phyloP scores from a whole-genome alignment of 2,329 filamentous ascomycete genomes.

The Paraphaeosphaeria sporulosa region DNA sequence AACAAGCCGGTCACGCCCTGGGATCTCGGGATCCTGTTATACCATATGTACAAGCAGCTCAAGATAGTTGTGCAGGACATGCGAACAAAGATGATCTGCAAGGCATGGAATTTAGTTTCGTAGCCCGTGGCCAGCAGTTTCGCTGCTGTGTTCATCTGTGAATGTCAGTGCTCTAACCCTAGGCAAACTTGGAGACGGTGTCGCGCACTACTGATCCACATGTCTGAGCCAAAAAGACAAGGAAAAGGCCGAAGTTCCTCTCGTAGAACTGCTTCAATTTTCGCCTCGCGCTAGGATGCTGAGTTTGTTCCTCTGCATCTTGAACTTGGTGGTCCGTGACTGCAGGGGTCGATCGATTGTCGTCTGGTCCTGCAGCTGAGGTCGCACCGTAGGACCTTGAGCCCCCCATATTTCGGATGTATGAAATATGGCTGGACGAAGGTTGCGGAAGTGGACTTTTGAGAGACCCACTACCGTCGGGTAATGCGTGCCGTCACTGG shows the following conservation, averaged over 20 bases:
- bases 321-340: background rate
- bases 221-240: constrained; percentile 50
- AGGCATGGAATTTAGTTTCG: constrained; percentile 35
- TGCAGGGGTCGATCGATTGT: background rate
- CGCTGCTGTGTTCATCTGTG: constrained; percentile 35
- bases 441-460: background rate
- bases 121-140: constrained; percentile 36
- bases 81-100: constrained; percentile 74
- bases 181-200: background rate
- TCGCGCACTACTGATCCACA: constrained; percentile 31
- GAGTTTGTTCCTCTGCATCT: background rate
- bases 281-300: background rate
- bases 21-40: constrained; percentile 51
- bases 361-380: background rate
- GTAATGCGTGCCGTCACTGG: constrained; percentile 5
- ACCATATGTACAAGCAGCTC: constrained; percentile 76
- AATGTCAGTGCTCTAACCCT: constrained; percentile 2
- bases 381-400: constrained; percentile 6
- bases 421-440: background rate
- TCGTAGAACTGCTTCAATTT: constrained; percentile 27
- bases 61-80: constrained; percentile 75
- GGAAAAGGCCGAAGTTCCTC: constrained; percentile 32
- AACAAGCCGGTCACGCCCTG: constrained; percentile 28
- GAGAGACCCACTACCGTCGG: constrained; percentile 5
- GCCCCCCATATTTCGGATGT: background rate